Conservation (phyloP, 2,329 filamentous ascomycete genomes). For the Chalara sp. region DNA sequence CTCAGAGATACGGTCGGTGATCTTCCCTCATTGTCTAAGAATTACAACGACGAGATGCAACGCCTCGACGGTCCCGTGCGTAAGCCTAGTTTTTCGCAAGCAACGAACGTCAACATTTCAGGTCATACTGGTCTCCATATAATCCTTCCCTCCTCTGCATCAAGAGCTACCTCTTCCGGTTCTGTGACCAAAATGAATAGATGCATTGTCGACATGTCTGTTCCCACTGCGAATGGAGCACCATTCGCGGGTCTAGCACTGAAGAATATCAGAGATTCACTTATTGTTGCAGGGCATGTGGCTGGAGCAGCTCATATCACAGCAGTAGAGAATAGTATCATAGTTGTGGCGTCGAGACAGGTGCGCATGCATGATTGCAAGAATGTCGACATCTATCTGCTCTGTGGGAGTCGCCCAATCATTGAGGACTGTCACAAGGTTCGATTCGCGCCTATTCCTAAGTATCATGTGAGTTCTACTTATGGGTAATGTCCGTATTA, state of each 20-base stretch:
- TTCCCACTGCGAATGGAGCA: slow-evolving; percentile 50
- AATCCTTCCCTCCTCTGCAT: slow-evolving; percentile 65
- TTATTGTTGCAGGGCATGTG: slow-evolving; percentile 75
- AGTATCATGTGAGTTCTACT: slow-evolving; percentile 52
- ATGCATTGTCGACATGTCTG: slow-evolving; percentile 77
- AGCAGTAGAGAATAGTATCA: slow-evolving; percentile 60
- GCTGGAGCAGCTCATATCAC: slow-evolving; percentile 81
- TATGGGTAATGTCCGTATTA: no score
- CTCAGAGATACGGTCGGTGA: slow-evolving; percentile 32
- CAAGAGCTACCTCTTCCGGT: slow-evolving; percentile 65
- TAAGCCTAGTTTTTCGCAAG: slow-evolving; percentile 57
- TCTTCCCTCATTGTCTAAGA: slow-evolving; percentile 33
- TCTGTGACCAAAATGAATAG: slow-evolving; percentile 61
- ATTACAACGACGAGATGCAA: slow-evolving; percentile 54
- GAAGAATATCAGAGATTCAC: slow-evolving; percentile 60
- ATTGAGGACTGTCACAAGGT: slow-evolving; percentile 82
- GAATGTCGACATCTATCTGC: slow-evolving; percentile 77
- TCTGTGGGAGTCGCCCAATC: slow-evolving; percentile 78
- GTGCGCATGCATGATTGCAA: slow-evolving; percentile 86
- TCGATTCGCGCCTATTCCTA: slow-evolving; percentile 71
- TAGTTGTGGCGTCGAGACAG: slow-evolving; percentile 77
- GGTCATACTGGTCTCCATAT: slow-evolving; percentile 66
- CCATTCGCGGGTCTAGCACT: slow-evolving; percentile 67
- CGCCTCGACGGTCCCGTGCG: slow-evolving; percentile 37
- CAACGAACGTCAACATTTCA: slow-evolving; percentile 56